Percentiles rank a stretch among this genome's conserved stretches.
These are phyloP conservation scores for Malassezia furfur DNA, from an alignment of 1,284 basidiomycete genomes.

Conservation along the genomic window DNA sequence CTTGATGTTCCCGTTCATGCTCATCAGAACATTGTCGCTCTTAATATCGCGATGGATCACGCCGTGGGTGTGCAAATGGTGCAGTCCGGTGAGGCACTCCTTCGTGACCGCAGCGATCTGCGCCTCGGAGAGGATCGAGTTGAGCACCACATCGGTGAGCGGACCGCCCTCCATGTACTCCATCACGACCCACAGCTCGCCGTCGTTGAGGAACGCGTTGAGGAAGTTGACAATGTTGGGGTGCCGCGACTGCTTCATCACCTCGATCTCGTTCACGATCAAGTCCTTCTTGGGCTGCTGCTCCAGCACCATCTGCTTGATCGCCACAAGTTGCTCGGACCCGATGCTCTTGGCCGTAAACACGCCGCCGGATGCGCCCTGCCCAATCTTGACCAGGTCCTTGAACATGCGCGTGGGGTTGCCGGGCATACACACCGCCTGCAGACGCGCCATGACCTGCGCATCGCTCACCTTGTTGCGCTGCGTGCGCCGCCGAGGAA, in stretches of 20 bases:
- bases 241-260: slow-evolving; percentile 91
- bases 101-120: slow-evolving; percentile 88
- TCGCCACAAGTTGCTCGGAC: slow-evolving; percentile 84
- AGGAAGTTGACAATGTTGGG: slow-evolving; percentile 99
- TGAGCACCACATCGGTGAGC: slow-evolving; percentile 90
- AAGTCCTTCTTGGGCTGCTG: slow-evolving; percentile 99
- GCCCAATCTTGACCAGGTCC: slow-evolving; percentile 89
- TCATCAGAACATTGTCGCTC: slow-evolving; percentile 87
- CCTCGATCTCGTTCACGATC: slow-evolving; percentile 98
- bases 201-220: slow-evolving; percentile 93
- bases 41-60: slow-evolving; percentile 98
- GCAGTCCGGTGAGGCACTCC: slow-evolving; percentile 79
- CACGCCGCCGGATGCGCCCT: slow-evolving; percentile 93
- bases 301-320: slow-evolving; percentile 99
- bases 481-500: slow-evolving; percentile 62
- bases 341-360: slow-evolving; percentile 96
- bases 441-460: slow-evolving; percentile 80
- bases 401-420: slow-evolving; percentile 90
- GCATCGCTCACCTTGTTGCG: slow-evolving; percentile 65
- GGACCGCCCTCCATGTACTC: slow-evolving; percentile 95
- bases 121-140: slow-evolving; percentile 82
- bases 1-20: slow-evolving; percentile 89
- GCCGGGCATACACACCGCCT: slow-evolving; percentile 90
- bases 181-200: slow-evolving; percentile 99
- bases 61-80: slow-evolving; percentile 84